Percentiles rank a stretch among this genome's conserved stretches.
Conservation (phyloP, 1,139 yeast species). For the Waltiozyma solani region DNA sequence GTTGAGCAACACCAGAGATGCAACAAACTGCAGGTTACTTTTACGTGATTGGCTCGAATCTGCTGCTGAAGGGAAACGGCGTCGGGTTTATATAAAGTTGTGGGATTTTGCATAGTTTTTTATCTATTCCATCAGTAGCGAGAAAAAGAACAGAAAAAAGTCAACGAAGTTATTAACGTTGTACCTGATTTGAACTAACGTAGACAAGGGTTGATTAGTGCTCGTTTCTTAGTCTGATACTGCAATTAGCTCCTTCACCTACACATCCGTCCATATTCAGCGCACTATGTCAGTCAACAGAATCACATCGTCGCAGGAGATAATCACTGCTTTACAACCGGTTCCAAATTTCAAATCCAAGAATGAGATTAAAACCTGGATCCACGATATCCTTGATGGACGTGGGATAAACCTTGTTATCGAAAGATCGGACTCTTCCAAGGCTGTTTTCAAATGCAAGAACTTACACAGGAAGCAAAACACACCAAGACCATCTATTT, state of each 20-base stretch:
- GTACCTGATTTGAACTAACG: no score
- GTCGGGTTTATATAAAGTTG: no score
- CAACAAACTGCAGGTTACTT: no score
- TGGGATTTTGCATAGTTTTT: no score
- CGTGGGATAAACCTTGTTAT: slow-evolving; percentile 55
- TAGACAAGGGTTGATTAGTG: no score
- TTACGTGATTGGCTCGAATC: no score
- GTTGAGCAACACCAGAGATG: no score
- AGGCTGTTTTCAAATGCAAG: slow-evolving; percentile 64
- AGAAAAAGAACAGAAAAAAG: no score
- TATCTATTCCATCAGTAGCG: no score
- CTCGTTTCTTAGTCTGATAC: no score
- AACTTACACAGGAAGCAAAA: slow-evolving; percentile 23
- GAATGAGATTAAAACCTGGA: slow-evolving; percentile 59
- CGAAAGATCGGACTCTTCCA: slow-evolving; percentile 58
- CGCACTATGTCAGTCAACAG: slow-evolving; percentile 1
- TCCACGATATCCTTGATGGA: slow-evolving; percentile 35
- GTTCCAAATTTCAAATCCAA: slow-evolving; percentile 32
- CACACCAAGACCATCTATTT: slow-evolving; percentile 7
- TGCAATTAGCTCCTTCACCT: not conserved
- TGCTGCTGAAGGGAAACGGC: no score
- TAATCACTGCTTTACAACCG: slow-evolving; percentile 19
- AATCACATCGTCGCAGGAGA: slow-evolving; percentile 15
- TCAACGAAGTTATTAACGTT: no score
- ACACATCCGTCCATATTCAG: not conserved